Evolutionary conservation across 768 basidiomycete genomes (phyloP).

Genomic region (Trametes punicea): DNA sequence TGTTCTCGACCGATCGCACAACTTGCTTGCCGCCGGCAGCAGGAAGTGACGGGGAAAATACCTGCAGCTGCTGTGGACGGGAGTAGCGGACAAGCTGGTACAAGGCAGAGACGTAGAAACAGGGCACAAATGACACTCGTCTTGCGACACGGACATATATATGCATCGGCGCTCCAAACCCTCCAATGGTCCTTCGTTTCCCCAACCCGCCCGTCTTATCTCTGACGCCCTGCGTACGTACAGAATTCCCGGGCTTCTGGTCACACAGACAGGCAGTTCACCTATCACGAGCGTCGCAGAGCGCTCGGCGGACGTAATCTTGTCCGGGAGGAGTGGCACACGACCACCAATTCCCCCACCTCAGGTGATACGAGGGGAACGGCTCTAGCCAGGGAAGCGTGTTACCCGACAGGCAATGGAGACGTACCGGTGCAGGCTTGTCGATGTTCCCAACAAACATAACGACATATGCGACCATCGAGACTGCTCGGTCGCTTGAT

Average conservation of each 20-base stretch:
- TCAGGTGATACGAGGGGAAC: background rate
- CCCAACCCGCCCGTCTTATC: background rate
- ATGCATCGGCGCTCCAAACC: background rate
- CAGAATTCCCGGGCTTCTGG: background rate
- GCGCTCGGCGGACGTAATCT: background rate
- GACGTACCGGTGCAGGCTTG: too few relatives aligned
- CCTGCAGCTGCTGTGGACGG: background rate
- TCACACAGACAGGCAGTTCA: too few relatives aligned
- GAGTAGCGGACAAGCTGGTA: background rate
- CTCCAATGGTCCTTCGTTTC: background rate
- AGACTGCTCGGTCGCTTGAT: too few relatives aligned
- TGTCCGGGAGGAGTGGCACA: slow-evolving; percentile 1
- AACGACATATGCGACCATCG: too few relatives aligned
- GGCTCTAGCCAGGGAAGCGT: background rate
- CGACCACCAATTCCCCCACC: background rate
- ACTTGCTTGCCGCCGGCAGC: background rate
- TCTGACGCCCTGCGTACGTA: background rate
- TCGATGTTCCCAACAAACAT: too few relatives aligned
- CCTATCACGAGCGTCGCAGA: background rate
- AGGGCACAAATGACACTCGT: too few relatives aligned
- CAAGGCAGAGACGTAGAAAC: too few relatives aligned
- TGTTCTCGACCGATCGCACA: background rate
- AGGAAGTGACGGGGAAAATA: background rate
- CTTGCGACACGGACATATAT: background rate
- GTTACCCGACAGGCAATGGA: background rate